Base-by-base conservation (phyloP, 2,329 filamentous ascomycete species). In the Aspergillus cejpii region DNA sequence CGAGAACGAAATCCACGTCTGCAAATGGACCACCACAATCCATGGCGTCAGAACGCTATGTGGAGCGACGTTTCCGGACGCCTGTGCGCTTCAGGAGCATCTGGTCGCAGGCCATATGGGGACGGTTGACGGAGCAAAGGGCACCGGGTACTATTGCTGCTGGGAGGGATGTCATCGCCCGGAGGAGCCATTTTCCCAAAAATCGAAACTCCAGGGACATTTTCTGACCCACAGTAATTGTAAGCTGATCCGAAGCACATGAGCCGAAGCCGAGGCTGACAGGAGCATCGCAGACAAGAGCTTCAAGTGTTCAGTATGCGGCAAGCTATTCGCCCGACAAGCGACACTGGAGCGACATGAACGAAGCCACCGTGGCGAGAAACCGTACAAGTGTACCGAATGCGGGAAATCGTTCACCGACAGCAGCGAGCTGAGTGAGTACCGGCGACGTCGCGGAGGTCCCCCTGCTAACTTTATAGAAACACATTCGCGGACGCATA, bases 221-320 rank as follows among this genome's bases (percentile, higher is more conserved):
- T 71, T 69, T 41, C 47, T 71, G 21, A 71, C 67, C 8, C 68
- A 71, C 48, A 71, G 68, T 50, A 71, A 71, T 42, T 66, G 68
- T 70, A 59, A 37, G 64, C 43, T 8, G 7, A 19, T 19, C 1
- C 2, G 10, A 3, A 4, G 23, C 5, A 24, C 23, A 8, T 3
- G 2, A 15, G 3, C 3, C 17, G 3, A 8, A 31, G 28, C n/a
- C 28, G 28, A 31, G 17, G 3, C 28, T 31, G 28, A 31, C 28
- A 15, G 14, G 5, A 24, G 2, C 6, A n/a, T 14, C 6, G 6
- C 37, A 71, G 68, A 67, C 39, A 71, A 71, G 50, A 69, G 63
- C 36, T 71, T 70, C 45, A 59, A 52, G 40, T 71, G 68, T 51
- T 61, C 61, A 6, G 62, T 67, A 12, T 71, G 68, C 34, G 64